Percentiles rank a stretch among this genome's conserved stretches.
These are phyloP conservation scores for Didymella sp. DNA, from an alignment of 2,329 filamentous ascomycete species.

Conservation along the genomic window DNA sequence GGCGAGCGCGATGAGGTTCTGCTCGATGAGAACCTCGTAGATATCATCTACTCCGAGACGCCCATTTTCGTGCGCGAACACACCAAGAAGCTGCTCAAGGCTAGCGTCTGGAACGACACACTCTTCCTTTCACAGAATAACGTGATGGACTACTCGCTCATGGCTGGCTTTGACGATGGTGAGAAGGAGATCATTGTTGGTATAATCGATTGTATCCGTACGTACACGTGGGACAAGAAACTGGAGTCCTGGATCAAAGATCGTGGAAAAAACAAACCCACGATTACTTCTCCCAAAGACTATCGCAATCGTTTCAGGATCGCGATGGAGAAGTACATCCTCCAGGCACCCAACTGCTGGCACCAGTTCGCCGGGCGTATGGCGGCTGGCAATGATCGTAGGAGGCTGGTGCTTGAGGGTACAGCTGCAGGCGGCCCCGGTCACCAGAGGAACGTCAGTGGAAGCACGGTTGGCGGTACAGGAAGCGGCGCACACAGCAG, in stretches of 20 bases:
- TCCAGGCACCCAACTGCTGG: slow-evolving; percentile 79
- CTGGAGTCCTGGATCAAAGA: slow-evolving; percentile 99
- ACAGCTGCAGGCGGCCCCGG: slow-evolving; percentile 11
- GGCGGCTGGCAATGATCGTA: slow-evolving; percentile 28
- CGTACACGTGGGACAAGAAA: slow-evolving; percentile 99
- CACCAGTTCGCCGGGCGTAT: slow-evolving; percentile 64
- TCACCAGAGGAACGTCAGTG: slow-evolving; percentile 28
- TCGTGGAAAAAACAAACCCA: slow-evolving; percentile 85
- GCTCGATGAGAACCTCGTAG: slow-evolving; percentile 97
- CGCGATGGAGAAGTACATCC: slow-evolving; percentile 90
- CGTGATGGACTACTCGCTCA: slow-evolving; percentile 98
- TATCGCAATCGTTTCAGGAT: slow-evolving; percentile 96
- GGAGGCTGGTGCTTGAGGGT: slow-evolving; percentile 24
- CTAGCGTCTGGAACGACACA: slow-evolving; percentile 97
- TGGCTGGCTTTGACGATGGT: slow-evolving; percentile 95
- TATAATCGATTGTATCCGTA: slow-evolving; percentile 96
- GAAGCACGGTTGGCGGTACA: slow-evolving; percentile 17
- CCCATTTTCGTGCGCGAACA: slow-evolving; percentile 95
- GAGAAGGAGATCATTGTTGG: slow-evolving; percentile 93
- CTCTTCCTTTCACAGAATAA: slow-evolving; percentile 93
- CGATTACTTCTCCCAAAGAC: slow-evolving; percentile 95
- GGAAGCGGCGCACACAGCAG: slow-evolving; percentile 14
- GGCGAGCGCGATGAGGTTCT: slow-evolving; percentile 96
- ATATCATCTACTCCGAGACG: slow-evolving; percentile 92
- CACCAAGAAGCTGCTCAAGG: slow-evolving; percentile 89